phyloP scores from a whole-genome alignment of 176 grass and related monocot species.

The Oryza rufipogon region DNA sequence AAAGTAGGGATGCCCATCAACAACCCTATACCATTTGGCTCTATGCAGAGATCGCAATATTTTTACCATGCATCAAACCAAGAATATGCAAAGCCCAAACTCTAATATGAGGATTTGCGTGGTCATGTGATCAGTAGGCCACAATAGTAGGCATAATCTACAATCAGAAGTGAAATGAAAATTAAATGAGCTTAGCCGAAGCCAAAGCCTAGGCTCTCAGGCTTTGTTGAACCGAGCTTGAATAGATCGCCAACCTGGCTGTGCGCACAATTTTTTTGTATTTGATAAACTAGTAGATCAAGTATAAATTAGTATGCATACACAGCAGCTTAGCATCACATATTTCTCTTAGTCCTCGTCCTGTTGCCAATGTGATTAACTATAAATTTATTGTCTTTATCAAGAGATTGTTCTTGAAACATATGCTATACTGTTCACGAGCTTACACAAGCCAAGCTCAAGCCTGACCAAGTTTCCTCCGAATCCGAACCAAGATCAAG shows the following conservation, averaged over 20 bases:
- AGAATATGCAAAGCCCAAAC: slow-evolving; percentile 8
- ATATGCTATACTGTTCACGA: neutral
- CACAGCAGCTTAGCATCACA: neutral
- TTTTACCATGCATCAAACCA: neutral
- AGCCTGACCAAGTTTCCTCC: neutral
- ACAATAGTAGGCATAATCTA: neutral
- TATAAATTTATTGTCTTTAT: neutral
- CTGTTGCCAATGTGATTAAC: neutral
- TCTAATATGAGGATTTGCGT: neutral
- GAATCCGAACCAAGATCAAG: neutral
- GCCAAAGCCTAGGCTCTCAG: neutral
- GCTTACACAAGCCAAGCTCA: too few relatives aligned
- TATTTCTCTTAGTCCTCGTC: neutral
- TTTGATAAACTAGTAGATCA: neutral
- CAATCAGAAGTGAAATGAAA: neutral
- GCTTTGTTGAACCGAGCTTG: neutral
- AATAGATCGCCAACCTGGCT: neutral
- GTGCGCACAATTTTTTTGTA: neutral
- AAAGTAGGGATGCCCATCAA: slow-evolving; percentile 23
- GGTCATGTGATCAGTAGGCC: neutral
- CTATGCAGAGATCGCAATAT: slow-evolving; percentile 10
- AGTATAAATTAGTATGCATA: neutral
- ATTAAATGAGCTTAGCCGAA: neutral
- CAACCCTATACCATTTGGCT: slow-evolving; percentile 9
- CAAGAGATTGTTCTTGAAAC: neutral